Base-by-base conservation (phyloP, 2,329 filamentous ascomycete genomes). In the Pyrenochaeta sp. region DNA sequence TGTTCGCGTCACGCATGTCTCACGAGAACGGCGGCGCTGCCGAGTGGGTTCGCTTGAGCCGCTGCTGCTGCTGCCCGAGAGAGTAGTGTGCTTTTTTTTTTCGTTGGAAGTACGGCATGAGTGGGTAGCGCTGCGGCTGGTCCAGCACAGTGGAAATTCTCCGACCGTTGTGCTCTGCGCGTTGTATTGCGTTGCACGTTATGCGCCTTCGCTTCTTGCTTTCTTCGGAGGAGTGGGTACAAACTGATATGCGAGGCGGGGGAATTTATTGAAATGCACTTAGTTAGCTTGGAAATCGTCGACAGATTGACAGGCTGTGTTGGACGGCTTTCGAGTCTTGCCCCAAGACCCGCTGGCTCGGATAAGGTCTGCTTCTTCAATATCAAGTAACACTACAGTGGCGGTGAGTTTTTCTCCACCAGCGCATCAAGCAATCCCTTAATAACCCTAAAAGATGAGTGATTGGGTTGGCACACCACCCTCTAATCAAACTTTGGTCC, bases 121-220 rank as follows among this genome's bases (percentile, higher is more conserved):
- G 36, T 39, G 36, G 5, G 5, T 19, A 19, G 15, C 36, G 36
- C 36, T 13, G 36, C 36, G 13, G 36, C 13, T 6, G 9, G 5
- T 42, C 62, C 61, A 59, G 50, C 30, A 51, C 27, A 58, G 36
- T 68, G 66, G 67, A 60, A 65, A 70, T 68, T 70, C 67, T 70
- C 67, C 67, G 67, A 68, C 58, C 51, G 57, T 60, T 64, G 39
- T 58, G 47, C 28, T 22, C 28, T 30, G 30, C 25, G 30, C 47
- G 42, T 48, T 32, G 19, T 53, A 25, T 32, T 24, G 10, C 19
- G 36, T 9, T 40, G 24, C 27, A 44, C 13, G 5, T 19, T 28
- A 25, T 44, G 24, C 25, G 15, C 36, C 36, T 36, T 19, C 13
- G 36, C 3, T 6, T 39, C 36, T 9, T 19, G 15, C 36, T 19